Evolutionary conservation across 129 eudicot genomes (phyloP).

Genomic region (Smallanthus sonchifolius): DNA sequence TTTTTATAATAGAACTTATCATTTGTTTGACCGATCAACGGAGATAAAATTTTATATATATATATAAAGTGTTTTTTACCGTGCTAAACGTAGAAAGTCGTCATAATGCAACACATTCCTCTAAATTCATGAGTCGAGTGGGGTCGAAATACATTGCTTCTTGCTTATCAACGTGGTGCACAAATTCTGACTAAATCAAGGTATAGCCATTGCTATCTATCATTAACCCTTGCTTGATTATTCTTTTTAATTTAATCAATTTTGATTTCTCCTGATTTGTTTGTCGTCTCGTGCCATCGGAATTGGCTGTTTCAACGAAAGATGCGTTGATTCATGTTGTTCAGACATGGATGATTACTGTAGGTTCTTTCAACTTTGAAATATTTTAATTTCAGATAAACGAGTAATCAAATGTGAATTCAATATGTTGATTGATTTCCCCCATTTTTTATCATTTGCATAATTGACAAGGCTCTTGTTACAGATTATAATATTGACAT

Average conservation of each 20-base stretch:
- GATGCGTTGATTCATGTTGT: constrained; percentile 7
- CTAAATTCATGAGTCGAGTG: constrained; percentile 34
- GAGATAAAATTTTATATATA: too few relatives aligned
- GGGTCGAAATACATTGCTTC: constrained; percentile 32
- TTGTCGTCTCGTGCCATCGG: constrained; percentile 3
- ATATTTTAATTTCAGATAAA: background rate
- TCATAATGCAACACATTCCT: too few relatives aligned
- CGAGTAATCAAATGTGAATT: constrained; percentile 16
- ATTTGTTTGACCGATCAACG: too few relatives aligned
- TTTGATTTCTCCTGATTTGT: constrained; percentile 6
- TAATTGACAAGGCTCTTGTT: background rate
- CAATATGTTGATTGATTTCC: constrained; percentile 10
- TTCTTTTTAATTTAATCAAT: constrained; percentile 16
- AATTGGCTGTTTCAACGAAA: constrained; percentile 11
- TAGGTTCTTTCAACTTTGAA: constrained; percentile 14
- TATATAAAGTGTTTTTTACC: too few relatives aligned
- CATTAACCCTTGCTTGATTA: constrained; percentile 11
- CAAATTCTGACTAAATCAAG: constrained; percentile 31
- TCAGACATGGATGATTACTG: constrained; percentile 5
- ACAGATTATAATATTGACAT: background rate
- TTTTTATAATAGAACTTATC: too few relatives aligned
- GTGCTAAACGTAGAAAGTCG: too few relatives aligned
- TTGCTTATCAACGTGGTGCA: constrained; percentile 26
- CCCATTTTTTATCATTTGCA: background rate
- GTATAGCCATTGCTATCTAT: constrained; percentile 29